Conservation (phyloP, 1,284 basidiomycete genomes). For the Acaromyces ingoldii region DNA sequence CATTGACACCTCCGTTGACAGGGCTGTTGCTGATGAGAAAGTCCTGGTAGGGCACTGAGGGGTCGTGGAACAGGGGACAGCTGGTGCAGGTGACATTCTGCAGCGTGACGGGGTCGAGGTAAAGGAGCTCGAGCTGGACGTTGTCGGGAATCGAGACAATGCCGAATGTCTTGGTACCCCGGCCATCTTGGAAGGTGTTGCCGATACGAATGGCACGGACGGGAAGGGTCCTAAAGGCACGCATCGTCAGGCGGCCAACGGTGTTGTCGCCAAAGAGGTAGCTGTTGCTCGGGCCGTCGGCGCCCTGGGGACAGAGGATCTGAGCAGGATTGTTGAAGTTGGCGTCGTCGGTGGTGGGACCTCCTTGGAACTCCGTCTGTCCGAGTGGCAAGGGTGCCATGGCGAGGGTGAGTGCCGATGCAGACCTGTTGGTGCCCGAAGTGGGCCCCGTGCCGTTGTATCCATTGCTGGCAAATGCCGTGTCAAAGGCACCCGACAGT, state of each 20-base stretch:
- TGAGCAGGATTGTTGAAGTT: slow-evolving; percentile 67
- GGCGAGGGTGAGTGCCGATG: slow-evolving; percentile 27
- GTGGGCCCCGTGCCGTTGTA: slow-evolving; percentile 59
- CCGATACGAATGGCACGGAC: slow-evolving; percentile 78
- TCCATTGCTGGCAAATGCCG: slow-evolving; percentile 52
- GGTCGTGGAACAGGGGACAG: slow-evolving; percentile 52
- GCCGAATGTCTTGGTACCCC: slow-evolving; percentile 80
- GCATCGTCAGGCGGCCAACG: slow-evolving; percentile 67
- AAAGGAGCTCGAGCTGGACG: slow-evolving; percentile 68
- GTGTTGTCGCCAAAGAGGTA: slow-evolving; percentile 77
- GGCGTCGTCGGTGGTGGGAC: slow-evolving; percentile 64
- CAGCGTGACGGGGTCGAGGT: slow-evolving; percentile 70
- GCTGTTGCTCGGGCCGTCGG: slow-evolving; percentile 70
- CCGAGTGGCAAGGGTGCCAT: slow-evolving; percentile 53
- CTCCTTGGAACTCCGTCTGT: slow-evolving; percentile 63
- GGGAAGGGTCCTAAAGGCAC: slow-evolving; percentile 67
- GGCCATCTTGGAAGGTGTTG: slow-evolving; percentile 75
- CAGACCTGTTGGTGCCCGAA: slow-evolving; percentile 57
- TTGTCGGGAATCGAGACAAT: slow-evolving; percentile 75
- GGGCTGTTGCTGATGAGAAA: slow-evolving; percentile 64
- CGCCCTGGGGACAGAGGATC: slow-evolving; percentile 75
- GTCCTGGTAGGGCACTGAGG: slow-evolving; percentile 76
- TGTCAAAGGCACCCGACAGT: slow-evolving; percentile 75
- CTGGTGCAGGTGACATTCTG: slow-evolving; percentile 59
- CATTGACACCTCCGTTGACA: slow-evolving; percentile 42